Percentiles rank a stretch among this genome's conserved stretches.
Conservation (phyloP, 208 protist genomes). For the Wallacemonas sp. region DNA sequence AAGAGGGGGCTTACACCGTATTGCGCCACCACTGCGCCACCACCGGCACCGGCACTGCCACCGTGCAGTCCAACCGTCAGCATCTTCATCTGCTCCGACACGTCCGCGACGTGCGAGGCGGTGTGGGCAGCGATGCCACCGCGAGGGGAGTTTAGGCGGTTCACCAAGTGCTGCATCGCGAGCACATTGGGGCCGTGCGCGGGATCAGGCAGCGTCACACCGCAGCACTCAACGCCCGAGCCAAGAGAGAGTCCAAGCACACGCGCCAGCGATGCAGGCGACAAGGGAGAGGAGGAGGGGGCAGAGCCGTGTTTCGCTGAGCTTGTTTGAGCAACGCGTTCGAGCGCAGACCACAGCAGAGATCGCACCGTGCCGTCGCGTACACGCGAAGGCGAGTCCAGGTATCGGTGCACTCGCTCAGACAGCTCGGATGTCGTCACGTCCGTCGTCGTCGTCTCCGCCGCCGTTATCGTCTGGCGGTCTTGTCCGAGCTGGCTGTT, state of each 20-base stretch:
- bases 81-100: neutral
- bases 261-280: neutral
- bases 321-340: neutral
- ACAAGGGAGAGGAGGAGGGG: neutral
- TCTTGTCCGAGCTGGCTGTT: conserved; percentile 5
- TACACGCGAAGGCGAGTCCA: neutral
- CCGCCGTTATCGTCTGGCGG: no score
- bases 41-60: neutral
- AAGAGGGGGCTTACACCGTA: conserved; percentile 1
- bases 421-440: conserved; percentile 7
- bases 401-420: conserved; percentile 1
- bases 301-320: neutral
- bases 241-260: conserved; percentile 47
- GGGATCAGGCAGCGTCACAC: conserved; percentile 58
- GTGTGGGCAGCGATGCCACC: conserved; percentile 3
- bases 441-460: no score
- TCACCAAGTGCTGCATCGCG: conserved; percentile 51
- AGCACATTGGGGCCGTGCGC: conserved; percentile 27
- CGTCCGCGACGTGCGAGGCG: neutral
- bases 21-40: neutral
- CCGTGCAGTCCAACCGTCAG: neutral
- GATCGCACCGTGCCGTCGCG: neutral
- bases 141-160: neutral
- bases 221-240: conserved; percentile 58
- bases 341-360: neutral